phyloP scores from a whole-genome alignment of 2,329 filamentous ascomycete species.

The Thyridium curvatum region DNA sequence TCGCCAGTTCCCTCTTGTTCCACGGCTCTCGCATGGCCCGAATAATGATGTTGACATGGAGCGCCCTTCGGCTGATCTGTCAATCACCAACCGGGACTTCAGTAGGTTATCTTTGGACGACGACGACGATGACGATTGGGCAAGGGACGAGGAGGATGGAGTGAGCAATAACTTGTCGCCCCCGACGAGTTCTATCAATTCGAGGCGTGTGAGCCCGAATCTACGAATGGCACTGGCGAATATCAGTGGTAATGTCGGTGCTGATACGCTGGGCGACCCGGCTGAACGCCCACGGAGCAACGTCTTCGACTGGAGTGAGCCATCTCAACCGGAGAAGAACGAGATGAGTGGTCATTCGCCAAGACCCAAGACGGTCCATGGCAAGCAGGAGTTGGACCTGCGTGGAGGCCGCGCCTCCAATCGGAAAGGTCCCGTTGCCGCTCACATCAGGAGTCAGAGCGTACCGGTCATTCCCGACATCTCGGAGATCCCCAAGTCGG shows the following conservation, averaged over 20 bases:
- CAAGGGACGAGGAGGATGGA: conserved; percentile 47
- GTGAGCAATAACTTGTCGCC: conserved; percentile 52
- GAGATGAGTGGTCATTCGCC: conserved; percentile 51
- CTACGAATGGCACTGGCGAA: conserved; percentile 47
- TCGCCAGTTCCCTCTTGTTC: no score
- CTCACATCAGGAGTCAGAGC: conserved; percentile 74
- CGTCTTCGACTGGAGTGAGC: conserved; percentile 75
- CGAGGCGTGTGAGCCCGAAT: conserved; percentile 44
- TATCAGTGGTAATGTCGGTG: conserved; percentile 40
- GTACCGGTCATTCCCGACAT: conserved; percentile 66
- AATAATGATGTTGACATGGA: conserved; percentile 13
- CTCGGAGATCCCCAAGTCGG: conserved; percentile 45
- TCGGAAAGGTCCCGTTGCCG: conserved; percentile 61
- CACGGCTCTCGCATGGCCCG: no score
- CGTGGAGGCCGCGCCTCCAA: conserved; percentile 63
- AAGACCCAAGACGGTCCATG: conserved; percentile 69
- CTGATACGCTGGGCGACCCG: conserved; percentile 24
- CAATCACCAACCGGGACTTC: conserved; percentile 32
- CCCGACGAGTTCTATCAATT: conserved; percentile 48
- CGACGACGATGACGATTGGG: conserved; percentile 60
- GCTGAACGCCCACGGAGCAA: conserved; percentile 56
- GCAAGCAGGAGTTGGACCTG: conserved; percentile 65
- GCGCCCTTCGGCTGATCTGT: conserved; percentile 20
- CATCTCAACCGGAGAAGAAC: conserved; percentile 53
- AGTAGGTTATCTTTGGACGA: conserved; percentile 52